Percentiles rank a stretch among this genome's conserved stretches.
These are phyloP conservation scores for Zychaea mexicana DNA, from an alignment of 371 early-diverging fungal species.

Conservation along the genomic window DNA sequence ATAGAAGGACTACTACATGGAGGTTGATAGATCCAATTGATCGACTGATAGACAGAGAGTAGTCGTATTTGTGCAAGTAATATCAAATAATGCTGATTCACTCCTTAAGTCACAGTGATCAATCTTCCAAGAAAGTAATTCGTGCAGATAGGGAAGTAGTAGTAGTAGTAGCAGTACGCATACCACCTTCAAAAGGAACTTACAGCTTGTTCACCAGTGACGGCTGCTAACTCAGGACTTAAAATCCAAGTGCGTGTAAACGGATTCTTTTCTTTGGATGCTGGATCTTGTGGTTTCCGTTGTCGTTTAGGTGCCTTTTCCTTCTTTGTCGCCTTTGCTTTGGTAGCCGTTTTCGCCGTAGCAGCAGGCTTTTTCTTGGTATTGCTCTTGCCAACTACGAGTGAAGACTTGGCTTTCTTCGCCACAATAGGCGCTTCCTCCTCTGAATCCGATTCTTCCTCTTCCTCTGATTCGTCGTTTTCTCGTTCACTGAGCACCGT, in stretches of 20 bases:
- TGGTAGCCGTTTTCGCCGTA: not conserved
- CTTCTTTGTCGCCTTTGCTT: not conserved
- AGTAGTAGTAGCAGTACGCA: no score
- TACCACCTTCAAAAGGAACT: not conserved
- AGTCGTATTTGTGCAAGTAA: no score
- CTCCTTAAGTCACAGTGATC: no score
- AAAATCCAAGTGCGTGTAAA: slow-evolving; percentile 30
- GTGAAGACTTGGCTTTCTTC: not conserved
- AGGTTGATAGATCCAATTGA: no score
- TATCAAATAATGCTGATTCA: no score
- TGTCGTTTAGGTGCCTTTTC: slow-evolving; percentile 2
- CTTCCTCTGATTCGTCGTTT: not conserved
- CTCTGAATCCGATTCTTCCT: slow-evolving; percentile 5
- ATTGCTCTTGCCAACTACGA: not conserved
- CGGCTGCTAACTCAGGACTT: slow-evolving; percentile 26
- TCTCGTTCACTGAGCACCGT: slow-evolving; percentile 12
- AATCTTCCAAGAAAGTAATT: no score
- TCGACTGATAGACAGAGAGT: no score
- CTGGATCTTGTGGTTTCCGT: slow-evolving; percentile 14
- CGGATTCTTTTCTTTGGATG: slow-evolving; percentile 12
- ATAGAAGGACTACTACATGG: no score
- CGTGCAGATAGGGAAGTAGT: no score
- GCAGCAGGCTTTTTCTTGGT: slow-evolving; percentile 1
- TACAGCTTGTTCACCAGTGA: slow-evolving; percentile 33
- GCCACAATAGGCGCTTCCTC: not conserved